Evolutionary conservation across 257 asterid species (phyloP), one percentile per base, ranked within the genome.

Genomic region (Rehmannia glutinosa): DNA sequence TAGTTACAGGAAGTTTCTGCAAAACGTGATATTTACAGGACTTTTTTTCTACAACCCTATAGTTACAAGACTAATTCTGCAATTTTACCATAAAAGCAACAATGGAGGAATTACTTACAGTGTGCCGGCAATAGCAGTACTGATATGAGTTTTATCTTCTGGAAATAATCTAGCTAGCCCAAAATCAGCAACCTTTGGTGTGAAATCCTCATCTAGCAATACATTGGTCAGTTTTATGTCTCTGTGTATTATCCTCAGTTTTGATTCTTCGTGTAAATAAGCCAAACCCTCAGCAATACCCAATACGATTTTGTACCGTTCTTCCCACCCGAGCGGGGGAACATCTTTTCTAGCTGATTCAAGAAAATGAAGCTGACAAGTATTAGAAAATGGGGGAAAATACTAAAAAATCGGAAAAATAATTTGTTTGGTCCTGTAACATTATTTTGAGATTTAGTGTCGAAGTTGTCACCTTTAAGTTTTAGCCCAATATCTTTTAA

Each of bases 261-360:
- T 42, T 2, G 90, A 75, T 54, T 78, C 80, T 54, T 86, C 92
- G 16, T 89, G 95, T 58, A 89, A 88, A 77, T 73, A 86, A 13
- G 84, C 82, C 75, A 89, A 74, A 12, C 96, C 96, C 78, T 86
- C 86, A 8, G 96, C 90, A 32, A 83, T 84, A 8, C 96, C 95
- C 55, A 79, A 53, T 58, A 86, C 21, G 64, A 89, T 79, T 23
- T 73, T 82, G 72, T 56, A 73, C 49, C 95, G 74, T 45, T 82
- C 75, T 51, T 67, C 77, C 96, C 92, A 89, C n/a, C 66, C 69
- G 41, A 85, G 70, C n/a, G 28, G 81, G 17, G 63, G 82, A 35
- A 69, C 76, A 23, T 79, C 83, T 60, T 77, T 79, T 69, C 81
- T 79, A 56, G 17, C 95, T 87, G 77, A 57, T 60, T 11, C 43